phyloP scores from a whole-genome alignment of 805 yeast genomes.

The Saccharomyces mikatae region DNA sequence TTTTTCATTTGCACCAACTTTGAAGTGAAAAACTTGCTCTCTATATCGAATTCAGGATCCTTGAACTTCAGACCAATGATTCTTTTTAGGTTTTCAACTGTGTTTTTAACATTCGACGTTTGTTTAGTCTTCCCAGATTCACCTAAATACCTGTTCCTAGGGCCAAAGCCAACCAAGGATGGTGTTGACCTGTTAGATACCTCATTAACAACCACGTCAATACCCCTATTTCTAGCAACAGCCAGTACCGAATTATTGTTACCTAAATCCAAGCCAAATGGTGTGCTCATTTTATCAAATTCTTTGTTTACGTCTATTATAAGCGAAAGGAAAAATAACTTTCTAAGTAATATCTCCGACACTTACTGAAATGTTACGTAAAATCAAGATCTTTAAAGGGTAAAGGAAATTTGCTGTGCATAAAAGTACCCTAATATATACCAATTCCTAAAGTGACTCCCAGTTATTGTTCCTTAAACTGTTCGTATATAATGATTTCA shows the following conservation, averaged over 20 bases:
- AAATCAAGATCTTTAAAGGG: not conserved
- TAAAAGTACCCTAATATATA: not conserved
- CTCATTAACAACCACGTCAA: conserved; percentile 95
- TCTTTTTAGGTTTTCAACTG: conserved; percentile 91
- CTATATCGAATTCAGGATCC: conserved; percentile 63
- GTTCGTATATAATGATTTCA: conserved; percentile 1
- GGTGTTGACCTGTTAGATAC: conserved; percentile 98
- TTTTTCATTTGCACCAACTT: conserved; percentile 61
- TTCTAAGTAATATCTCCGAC: not conserved
- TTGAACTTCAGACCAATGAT: conserved; percentile 67
- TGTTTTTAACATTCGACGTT: conserved; percentile 91
- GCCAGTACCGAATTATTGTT: conserved; percentile 89
- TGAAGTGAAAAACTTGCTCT: conserved; percentile 56
- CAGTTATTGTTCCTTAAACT: not conserved
- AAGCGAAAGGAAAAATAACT: not conserved
- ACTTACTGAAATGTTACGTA: not conserved
- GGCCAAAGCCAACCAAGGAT: conserved; percentile 82
- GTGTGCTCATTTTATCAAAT: conserved; percentile 63
- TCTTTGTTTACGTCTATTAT: not conserved
- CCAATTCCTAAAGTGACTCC: not conserved
- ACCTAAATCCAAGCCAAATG: conserved; percentile 98
- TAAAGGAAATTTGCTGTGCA: not conserved
- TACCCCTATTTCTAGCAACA: conserved; percentile 96
- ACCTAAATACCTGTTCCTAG: conserved; percentile 84
- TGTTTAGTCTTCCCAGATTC: conserved; percentile 95